phyloP scores from a whole-genome alignment of 768 basidiomycete species.

The Lactarius quietus region DNA sequence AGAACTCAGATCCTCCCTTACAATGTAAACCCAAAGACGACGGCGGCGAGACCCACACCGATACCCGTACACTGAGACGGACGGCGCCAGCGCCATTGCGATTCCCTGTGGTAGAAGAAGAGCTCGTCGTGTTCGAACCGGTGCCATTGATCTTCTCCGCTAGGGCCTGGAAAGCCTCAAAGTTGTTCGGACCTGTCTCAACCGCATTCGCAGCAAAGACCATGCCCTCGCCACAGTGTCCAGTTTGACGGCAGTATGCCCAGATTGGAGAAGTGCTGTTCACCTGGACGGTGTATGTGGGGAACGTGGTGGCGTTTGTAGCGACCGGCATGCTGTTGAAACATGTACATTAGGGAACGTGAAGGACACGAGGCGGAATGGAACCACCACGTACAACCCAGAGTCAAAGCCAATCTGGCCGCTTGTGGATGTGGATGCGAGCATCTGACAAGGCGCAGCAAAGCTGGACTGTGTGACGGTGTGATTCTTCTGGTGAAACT shows the following conservation, averaged over 20 bases:
- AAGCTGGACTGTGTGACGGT: conserved; percentile 39
- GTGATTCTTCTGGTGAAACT: conserved; percentile 41
- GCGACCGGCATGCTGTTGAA: conserved; percentile 44
- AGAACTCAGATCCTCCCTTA: not conserved
- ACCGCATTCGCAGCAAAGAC: conserved; percentile 56
- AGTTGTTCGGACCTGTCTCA: conserved; percentile 48
- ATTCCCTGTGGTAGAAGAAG: conserved; percentile 1
- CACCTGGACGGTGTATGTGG: conserved; percentile 49
- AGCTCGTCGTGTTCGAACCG: conserved; percentile 10
- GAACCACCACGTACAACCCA: conserved; percentile 33
- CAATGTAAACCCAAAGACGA: conserved; percentile 17
- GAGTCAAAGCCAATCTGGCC: conserved; percentile 43
- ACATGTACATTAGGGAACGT: not conserved
- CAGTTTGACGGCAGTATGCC: conserved; percentile 49
- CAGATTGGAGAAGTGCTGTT: conserved; percentile 57
- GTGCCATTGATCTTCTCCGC: conserved; percentile 47
- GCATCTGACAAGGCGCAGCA: conserved; percentile 35
- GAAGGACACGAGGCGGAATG: not conserved
- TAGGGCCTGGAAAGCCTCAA: conserved; percentile 47
- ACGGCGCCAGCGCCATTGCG: conserved; percentile 22
- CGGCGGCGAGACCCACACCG: not conserved
- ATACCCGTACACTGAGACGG: conserved; percentile 17
- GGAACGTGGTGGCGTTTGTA: conserved; percentile 44
- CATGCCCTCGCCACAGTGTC: conserved; percentile 57
- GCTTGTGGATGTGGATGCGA: conserved; percentile 43